These are phyloP conservation scores for Physcia stellaris DNA, from an alignment of 495 filamentous ascomycete genomes.

Conservation along the genomic window DNA sequence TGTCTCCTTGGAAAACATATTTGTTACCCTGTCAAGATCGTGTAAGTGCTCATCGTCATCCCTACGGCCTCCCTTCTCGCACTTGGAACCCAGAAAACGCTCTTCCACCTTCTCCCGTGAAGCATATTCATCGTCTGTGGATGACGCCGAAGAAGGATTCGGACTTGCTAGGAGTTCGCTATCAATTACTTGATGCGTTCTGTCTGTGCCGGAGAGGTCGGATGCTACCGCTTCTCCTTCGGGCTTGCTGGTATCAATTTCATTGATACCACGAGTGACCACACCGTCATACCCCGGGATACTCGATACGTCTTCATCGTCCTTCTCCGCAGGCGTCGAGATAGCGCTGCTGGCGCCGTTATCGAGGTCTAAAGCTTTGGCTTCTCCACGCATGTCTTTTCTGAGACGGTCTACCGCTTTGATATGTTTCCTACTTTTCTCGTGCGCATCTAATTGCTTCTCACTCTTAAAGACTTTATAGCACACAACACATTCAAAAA, in stretches of 20 bases:
- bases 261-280: no score
- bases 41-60: no score
- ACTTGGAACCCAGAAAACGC: constrained; percentile 13
- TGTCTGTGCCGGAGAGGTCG: neutral
- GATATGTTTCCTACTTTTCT: constrained; percentile 88
- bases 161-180: neutral
- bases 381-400: constrained; percentile 70
- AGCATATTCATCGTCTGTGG: constrained; percentile 30
- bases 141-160: neutral
- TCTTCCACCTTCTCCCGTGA: constrained; percentile 31
- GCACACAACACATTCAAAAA: constrained; percentile 84
- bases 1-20: no score
- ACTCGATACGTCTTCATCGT: neutral
- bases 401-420: constrained; percentile 70
- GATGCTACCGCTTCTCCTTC: neutral
- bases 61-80: no score
- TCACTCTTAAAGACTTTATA: constrained; percentile 88
- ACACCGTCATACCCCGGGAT: no score
- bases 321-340: neutral
- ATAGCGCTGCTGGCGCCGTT: neutral
- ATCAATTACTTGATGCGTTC: neutral
- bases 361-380: constrained; percentile 44
- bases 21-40: no score
- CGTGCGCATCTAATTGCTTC: constrained; percentile 83
- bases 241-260: neutral